Base-by-base conservation (phyloP, 1,139 yeast genomes). In the Geotrichum bryndzae region DNA sequence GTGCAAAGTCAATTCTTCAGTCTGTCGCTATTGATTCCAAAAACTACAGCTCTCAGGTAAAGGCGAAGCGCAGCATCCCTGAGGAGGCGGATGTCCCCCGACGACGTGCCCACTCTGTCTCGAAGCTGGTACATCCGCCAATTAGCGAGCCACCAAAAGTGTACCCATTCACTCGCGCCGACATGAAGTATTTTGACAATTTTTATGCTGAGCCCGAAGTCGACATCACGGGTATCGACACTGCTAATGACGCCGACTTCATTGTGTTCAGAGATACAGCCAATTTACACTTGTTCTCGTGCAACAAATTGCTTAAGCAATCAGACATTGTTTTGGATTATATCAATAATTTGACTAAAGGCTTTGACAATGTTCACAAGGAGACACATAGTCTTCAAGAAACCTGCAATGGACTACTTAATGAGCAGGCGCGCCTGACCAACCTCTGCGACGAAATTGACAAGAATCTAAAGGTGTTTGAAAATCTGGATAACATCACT, bases 401-500 rank as follows among this genome's bases (percentile, higher is more conserved):
- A 1, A 80, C 84, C 61, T 82, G 90, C 1, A 82, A 83, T 60
- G 71, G 77, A 11, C 74, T 88, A 57, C 79, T 87, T 62, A 76
- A 78, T 2, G 81, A 84, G 59, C 84, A 85, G 65, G 74, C 74
- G 2, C 77, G 79, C 27, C 76, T 85, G 63, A 76, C 77, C 22
- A 63, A 66, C 0, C 74, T 85, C 55, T 78, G 83, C 51, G 73
- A 75, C 1, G 82, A 84, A 5, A 77, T 92, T 27, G 80, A 83
- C 48, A 66, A 70, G 0, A 81, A 85, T 61, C 79, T 92, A 63
- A 75, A 77, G 53, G 80, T 85, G 61, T 91, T 90, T 70, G 91
- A 88, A 64, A 80, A 83, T 33, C 77, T 92, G 63, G 96, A 90
- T 61, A 77, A 81, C 3, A 86, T 90, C 38, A 87, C 90, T 27